phyloP scores from a whole-genome alignment of 78 protist species.

The Dictyostelium brefeldianum region DNA sequence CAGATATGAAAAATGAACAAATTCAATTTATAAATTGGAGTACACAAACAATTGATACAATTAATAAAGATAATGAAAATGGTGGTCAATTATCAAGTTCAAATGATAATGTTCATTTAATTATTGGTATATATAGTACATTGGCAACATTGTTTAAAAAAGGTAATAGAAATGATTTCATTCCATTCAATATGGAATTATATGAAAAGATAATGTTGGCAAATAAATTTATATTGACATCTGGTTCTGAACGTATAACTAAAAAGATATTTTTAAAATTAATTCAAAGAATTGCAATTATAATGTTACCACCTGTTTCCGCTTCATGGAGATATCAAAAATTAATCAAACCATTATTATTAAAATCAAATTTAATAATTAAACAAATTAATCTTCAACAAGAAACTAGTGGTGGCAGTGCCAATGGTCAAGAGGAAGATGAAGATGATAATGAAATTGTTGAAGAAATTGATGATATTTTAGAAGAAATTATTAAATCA shows the following conservation, averaged over 20 bases:
- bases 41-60: not conserved
- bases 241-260: conserved; percentile 20
- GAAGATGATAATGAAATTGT: conserved; percentile 53
- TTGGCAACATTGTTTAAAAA: conserved; percentile 83
- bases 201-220: not conserved
- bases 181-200: conserved; percentile 4
- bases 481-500: conserved; percentile 60
- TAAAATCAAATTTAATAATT: not conserved
- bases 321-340: conserved; percentile 93
- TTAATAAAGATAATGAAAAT: not conserved
- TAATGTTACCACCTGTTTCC: conserved; percentile 84
- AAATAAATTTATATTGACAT: not conserved
- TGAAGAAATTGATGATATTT: conserved; percentile 62
- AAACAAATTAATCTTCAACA: not conserved
- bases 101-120: not conserved
- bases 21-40: conserved; percentile 52
- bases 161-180: conserved; percentile 87
- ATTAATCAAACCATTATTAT: conserved; percentile 43
- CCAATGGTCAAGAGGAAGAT: conserved; percentile 1
- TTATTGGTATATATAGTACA: conserved; percentile 71
- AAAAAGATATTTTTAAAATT: conserved; percentile 85
- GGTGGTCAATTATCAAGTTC: no score
- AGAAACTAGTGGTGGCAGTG: not conserved
- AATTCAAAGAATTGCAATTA: conserved; percentile 93
- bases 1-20: conserved; percentile 77